Evolutionary conservation across 768 basidiomycete genomes (phyloP).

Genomic region (Porpolomopsis calyptriformis): DNA sequence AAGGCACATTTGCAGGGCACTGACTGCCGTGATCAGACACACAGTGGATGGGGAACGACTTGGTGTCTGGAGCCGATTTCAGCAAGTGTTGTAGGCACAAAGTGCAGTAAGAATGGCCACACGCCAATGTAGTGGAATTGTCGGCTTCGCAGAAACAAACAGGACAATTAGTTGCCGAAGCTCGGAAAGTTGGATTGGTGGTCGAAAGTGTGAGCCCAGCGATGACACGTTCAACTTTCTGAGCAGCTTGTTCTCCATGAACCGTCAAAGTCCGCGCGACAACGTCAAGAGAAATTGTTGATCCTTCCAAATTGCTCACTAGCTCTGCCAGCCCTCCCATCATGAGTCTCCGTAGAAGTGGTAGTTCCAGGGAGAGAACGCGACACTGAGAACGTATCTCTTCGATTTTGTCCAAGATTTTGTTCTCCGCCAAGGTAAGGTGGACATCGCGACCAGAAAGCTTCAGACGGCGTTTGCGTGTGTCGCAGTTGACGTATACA

Average conservation of each 20-base stretch:
- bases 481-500: conserved; percentile 32
- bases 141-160: conserved; percentile 30
- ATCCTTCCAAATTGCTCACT: conserved; percentile 29
- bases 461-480: conserved; percentile 26
- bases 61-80: conserved; percentile 20
- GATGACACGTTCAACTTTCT: conserved; percentile 19
- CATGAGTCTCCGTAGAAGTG: conserved; percentile 24
- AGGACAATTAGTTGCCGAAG: conserved; percentile 20
- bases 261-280: conserved; percentile 30
- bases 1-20: conserved; percentile 30
- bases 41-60: conserved; percentile 25
- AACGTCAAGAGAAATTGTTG: conserved; percentile 35
- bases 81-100: conserved; percentile 38
- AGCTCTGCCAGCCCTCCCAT: conserved; percentile 23
- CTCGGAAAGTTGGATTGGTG: background rate
- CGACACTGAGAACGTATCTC: conserved; percentile 28
- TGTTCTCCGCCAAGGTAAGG: conserved; percentile 22
- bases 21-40: conserved; percentile 23
- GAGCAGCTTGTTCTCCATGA: conserved; percentile 20
- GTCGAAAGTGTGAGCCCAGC: conserved; percentile 11
- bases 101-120: conserved; percentile 44
- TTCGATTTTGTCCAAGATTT: conserved; percentile 27
- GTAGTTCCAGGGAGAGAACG: conserved; percentile 25
- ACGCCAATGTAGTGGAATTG: conserved; percentile 29
- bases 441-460: conserved; percentile 28